Conservation (phyloP, 306 rosid genomes). For the Mimosa pudica region DNA sequence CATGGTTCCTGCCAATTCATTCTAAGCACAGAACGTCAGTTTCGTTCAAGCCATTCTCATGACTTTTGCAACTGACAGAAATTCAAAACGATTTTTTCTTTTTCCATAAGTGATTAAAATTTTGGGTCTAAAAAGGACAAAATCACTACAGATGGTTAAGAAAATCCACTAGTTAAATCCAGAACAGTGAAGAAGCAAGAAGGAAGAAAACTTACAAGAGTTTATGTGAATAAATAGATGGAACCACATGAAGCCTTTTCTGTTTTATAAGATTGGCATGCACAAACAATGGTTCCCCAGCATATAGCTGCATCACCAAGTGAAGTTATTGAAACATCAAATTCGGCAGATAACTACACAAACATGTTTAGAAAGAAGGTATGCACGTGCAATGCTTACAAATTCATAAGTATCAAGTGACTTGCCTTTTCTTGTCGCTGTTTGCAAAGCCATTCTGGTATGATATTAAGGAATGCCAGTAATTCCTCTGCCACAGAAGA, state of each 20-base stretch:
- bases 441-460: conserved; percentile 88
- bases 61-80: conserved; percentile 3
- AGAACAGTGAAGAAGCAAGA: conserved; percentile 1
- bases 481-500: conserved; percentile 85
- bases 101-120: conserved; percentile 1
- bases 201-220: conserved; percentile 58
- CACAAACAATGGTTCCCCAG: conserved; percentile 74
- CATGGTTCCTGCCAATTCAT: conserved; percentile 85
- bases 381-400: conserved; percentile 30
- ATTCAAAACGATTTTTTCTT: not conserved
- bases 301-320: conserved; percentile 65
- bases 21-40: conserved; percentile 50
- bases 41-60: conserved; percentile 7
- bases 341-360: conserved; percentile 3
- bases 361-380: not conserved
- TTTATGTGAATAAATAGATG: conserved; percentile 62
- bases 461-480: conserved; percentile 65
- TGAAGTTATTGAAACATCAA: conserved; percentile 32
- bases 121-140: conserved; percentile 21
- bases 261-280: conserved; percentile 61
- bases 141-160: not conserved
- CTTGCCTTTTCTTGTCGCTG: conserved; percentile 71
- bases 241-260: conserved; percentile 70
- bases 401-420: conserved; percentile 26
- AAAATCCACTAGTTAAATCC: not conserved